These are phyloP conservation scores for Rhynchosporium agropyri DNA, from an alignment of 2,329 filamentous ascomycete species.

Conservation along the genomic window DNA sequence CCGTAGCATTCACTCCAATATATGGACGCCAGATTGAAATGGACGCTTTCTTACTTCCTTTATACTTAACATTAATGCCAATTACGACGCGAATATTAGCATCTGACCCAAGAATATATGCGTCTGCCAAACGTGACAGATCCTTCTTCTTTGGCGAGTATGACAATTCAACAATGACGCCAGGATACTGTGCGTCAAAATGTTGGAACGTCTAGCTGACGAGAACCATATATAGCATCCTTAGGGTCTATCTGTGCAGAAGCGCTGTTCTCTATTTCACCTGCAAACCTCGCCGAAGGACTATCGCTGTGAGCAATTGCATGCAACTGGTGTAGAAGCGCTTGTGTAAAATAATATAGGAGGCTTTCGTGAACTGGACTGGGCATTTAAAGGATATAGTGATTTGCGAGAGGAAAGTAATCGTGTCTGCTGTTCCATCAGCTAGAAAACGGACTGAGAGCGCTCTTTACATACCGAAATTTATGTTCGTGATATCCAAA, in stretches of 20 bases:
- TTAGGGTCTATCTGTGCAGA: constrained; percentile 23
- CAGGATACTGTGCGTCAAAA: constrained; percentile 30
- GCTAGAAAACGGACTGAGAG: constrained; percentile 21
- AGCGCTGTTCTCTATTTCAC: constrained; percentile 17
- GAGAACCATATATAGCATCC: constrained; percentile 26
- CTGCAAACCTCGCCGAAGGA: constrained; percentile 23
- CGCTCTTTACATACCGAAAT: constrained; percentile 30
- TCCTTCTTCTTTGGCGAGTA: constrained; percentile 41
- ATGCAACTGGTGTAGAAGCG: constrained; percentile 25
- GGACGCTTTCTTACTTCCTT: constrained; percentile 36
- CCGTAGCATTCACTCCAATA: too few species aligned
- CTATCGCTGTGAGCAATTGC: constrained; percentile 14
- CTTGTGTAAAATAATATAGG: constrained; percentile 23
- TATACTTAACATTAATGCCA: constrained; percentile 43
- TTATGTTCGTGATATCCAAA: constrained; percentile 30
- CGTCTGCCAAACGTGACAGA: constrained; percentile 39
- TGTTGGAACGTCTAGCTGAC: constrained; percentile 38
- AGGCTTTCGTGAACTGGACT: constrained; percentile 31
- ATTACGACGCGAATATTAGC: constrained; percentile 40
- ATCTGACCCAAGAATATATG: constrained; percentile 41
- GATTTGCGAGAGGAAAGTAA: constrained; percentile 27
- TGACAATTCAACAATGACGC: constrained; percentile 42
- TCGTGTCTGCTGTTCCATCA: constrained; percentile 30
- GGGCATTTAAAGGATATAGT: constrained; percentile 33
- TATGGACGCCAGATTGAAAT: constrained; percentile 39